phyloP scores from a whole-genome alignment of 1,139 yeast genomes.

The Geotrichum fermentans region DNA sequence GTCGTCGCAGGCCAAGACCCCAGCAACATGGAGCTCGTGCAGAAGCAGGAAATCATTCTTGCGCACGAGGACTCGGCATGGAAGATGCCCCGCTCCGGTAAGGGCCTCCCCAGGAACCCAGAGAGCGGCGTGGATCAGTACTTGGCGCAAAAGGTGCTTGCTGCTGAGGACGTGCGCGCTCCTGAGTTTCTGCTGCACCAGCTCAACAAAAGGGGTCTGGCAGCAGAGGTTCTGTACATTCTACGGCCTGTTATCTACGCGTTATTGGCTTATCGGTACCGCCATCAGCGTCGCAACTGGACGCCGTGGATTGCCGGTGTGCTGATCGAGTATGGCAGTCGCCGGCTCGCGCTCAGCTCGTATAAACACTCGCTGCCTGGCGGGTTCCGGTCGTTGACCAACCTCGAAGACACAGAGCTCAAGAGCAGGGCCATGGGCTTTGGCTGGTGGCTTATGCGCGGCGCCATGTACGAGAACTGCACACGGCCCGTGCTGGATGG shows the following conservation, averaged over 20 bases:
- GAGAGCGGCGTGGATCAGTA: slow-evolving; percentile 26
- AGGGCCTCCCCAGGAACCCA: slow-evolving; percentile 30
- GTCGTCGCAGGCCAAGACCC: slow-evolving; percentile 3
- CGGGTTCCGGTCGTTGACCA: slow-evolving; percentile 33
- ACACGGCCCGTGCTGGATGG: slow-evolving; percentile 34
- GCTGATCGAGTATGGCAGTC: slow-evolving; percentile 36
- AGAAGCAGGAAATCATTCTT: slow-evolving; percentile 5
- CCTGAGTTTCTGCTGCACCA: slow-evolving; percentile 35
- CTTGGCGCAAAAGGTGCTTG: slow-evolving; percentile 31
- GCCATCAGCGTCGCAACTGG: slow-evolving; percentile 31
- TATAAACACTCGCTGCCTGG: slow-evolving; percentile 28
- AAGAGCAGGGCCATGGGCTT: slow-evolving; percentile 33
- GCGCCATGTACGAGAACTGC: slow-evolving; percentile 37
- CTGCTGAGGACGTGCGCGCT: slow-evolving; percentile 37
- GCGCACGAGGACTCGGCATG: slow-evolving; percentile 20
- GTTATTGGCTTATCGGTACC: slow-evolving; percentile 30
- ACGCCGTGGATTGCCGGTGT: slow-evolving; percentile 42
- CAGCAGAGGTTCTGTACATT: slow-evolving; percentile 38
- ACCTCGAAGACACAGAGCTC: slow-evolving; percentile 37
- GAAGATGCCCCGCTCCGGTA: slow-evolving; percentile 37
- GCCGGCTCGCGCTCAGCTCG: slow-evolving; percentile 27
- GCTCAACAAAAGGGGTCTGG: slow-evolving; percentile 28
- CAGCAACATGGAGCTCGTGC: background rate
- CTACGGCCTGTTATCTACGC: slow-evolving; percentile 41
- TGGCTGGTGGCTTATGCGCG: slow-evolving; percentile 42